Base-by-base conservation (phyloP, 2,329 filamentous ascomycete genomes). In the Aspergillus fumigatus region DNA sequence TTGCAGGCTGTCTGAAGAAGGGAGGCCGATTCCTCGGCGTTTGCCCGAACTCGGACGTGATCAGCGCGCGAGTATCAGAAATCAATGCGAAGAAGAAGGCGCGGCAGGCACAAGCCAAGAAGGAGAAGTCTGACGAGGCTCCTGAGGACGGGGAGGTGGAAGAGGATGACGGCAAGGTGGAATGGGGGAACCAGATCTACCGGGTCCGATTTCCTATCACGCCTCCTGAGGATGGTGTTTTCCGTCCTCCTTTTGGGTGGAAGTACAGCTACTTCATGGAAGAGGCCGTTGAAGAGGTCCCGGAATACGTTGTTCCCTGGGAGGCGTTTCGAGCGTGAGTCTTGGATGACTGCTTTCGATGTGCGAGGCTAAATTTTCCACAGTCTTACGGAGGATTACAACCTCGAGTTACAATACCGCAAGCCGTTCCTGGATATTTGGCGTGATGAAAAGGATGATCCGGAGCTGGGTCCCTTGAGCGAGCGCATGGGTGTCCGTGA, bases 221-320 rank as follows among this genome's bases (percentile, higher is more conserved):
- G 68, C 92, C 90, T 0, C 91, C 92, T 4, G 81, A 85, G 21
- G 91, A 97, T 70, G 94, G 94, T 53, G 82, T 94, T 32, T 99
- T 99, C 77, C 87, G 94, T 4, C 94, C 94, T 4, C 91, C 94
- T 0, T 97, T 92, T 70, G 94, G 93, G 51, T 97, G 94, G 92
- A 96, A 94, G 74, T 99, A 99, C 77, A 96, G 86, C 70, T 99
- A 96, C 79, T 96, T 92, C 73, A 85, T 99, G 55, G 88, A 94
- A 67, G 94, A 99, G 76, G 94, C 94, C 0, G 94, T 99, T 21
- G 93, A 97, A 72, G 90, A 92, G 70, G 90, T 96, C 7, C 93
- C 94, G 2, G 94, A 99, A 77, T 99, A 96, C 71, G 93, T 99
- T 1, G 94, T 99, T 1, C 94, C 94, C 0, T 99, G 94, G 93